A percentile compares a stretch with the other conserved stretches of the same genome.
Conservation (phyloP, 1,284 basidiomycete genomes). For the Pholiota adiposa region DNA sequence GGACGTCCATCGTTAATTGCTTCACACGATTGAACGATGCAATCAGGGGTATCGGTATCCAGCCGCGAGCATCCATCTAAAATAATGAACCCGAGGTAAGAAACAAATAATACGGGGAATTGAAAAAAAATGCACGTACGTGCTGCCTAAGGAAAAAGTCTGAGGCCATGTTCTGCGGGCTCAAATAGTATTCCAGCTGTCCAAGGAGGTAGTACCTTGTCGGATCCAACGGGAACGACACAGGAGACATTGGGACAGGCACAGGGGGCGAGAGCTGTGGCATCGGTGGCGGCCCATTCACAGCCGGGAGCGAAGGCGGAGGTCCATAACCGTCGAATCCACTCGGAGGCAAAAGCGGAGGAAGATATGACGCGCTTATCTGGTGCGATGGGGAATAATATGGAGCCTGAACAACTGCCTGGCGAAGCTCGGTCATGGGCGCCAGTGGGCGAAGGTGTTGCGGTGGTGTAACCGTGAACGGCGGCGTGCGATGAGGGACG, state of each 20-base stretch:
- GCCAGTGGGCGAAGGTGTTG: conserved; percentile 39
- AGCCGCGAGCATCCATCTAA: conserved; percentile 90
- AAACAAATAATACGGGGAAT: conserved; percentile 2
- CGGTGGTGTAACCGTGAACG: conserved; percentile 38
- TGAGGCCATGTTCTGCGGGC: conserved; percentile 82
- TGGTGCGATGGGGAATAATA: conserved; percentile 14
- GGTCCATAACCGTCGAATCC: conserved; percentile 7
- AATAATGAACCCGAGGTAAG: neutral
- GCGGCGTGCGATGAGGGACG: conserved; percentile 26
- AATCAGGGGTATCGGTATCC: conserved; percentile 82
- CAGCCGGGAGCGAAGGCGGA: neutral
- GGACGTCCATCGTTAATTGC: conserved; percentile 66
- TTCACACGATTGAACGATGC: conserved; percentile 88
- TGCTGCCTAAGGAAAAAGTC: conserved; percentile 82
- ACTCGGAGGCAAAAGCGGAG: neutral
- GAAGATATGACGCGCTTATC: neutral
- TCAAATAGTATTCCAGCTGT: conserved; percentile 90
- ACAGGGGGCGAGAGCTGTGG: conserved; percentile 37
- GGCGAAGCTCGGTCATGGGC: conserved; percentile 16
- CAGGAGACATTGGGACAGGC: conserved; percentile 59
- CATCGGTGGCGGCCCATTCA: neutral
- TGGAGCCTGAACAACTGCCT: neutral
- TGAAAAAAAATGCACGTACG: conserved; percentile 47
- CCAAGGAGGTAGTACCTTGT: conserved; percentile 71
- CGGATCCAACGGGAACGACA: conserved; percentile 66